Conservation (phyloP, 1,139 yeast genomes). For the Yamadazyma triangularis region DNA sequence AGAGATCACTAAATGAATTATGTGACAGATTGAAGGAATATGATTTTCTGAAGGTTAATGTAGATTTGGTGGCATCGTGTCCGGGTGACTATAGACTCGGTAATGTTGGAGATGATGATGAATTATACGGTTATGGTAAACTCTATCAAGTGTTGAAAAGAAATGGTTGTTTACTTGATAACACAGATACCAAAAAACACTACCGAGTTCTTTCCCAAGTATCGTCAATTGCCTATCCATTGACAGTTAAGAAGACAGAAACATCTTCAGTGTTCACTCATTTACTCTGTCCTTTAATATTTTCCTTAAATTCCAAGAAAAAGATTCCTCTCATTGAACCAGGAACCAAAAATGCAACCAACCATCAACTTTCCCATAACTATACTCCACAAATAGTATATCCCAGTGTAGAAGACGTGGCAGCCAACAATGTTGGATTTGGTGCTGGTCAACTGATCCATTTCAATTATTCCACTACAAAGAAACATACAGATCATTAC, state of each 20-base stretch:
- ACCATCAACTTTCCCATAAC: slow-evolving; percentile 22
- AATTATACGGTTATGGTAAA: slow-evolving; percentile 48
- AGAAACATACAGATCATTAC: slow-evolving; percentile 21
- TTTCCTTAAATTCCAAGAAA: slow-evolving; percentile 11
- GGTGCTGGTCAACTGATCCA: slow-evolving; percentile 55
- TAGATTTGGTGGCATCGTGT: slow-evolving; percentile 54
- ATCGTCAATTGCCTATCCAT: slow-evolving; percentile 59
- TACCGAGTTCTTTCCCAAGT: slow-evolving; percentile 41
- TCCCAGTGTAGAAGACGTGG: slow-evolving; percentile 52
- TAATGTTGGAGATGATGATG: slow-evolving; percentile 10
- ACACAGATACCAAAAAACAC: slow-evolving; percentile 7
- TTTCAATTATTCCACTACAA: slow-evolving; percentile 31
- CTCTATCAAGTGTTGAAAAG: slow-evolving; percentile 38
- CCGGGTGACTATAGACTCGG: slow-evolving; percentile 37
- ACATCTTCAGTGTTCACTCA: slow-evolving; percentile 53
- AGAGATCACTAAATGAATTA: slow-evolving; percentile 21
- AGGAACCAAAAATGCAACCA: slow-evolving; percentile 21
- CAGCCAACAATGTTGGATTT: slow-evolving; percentile 39
- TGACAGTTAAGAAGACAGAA: slow-evolving; percentile 23
- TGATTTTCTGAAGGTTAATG: slow-evolving; percentile 45
- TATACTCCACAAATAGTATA: slow-evolving; percentile 46
- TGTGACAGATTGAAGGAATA: slow-evolving; percentile 22
- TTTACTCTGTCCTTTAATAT: slow-evolving; percentile 44
- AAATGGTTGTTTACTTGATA: slow-evolving; percentile 24
- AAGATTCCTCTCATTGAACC: slow-evolving; percentile 20